Evolutionary conservation across 2,329 filamentous ascomycete species (phyloP), one percentile per base, ranked within the genome.

Genomic region (Ceratocystis albifundus): DNA sequence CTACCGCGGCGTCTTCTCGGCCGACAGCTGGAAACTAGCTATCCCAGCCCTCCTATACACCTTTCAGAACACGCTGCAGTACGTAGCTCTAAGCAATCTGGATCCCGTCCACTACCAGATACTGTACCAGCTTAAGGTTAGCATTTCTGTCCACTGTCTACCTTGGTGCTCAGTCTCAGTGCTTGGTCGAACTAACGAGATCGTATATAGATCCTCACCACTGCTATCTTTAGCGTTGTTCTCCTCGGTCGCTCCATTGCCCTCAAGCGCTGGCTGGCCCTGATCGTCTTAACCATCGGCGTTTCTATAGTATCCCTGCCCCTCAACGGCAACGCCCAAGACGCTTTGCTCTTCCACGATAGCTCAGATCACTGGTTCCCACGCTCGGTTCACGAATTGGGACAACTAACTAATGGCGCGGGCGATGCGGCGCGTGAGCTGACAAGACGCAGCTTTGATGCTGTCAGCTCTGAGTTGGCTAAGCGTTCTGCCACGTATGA

Each of bases 71-170:
- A 88, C 89, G n/a, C 78, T 97, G 65, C 90, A 96, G 74, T 99
- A 96, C 73, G 83, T 95, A 64, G 93, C 90, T 1, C 85, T 96
- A 10, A 90, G 89, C 69, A 96, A 97, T 71, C 76, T 97, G 71
- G 90, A 96, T 72, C 89, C 93, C 0, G 90, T 94, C 3, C 91
- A 93, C 65, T 97, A 96, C 73, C 92, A 96, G 75, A 87, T 96
- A 68, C 84, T 94, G 30, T 96, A 94, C 74, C 93, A 99, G 76
- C 80, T 97, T 67, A 96, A 96, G 80, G 83, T 84, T 72, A n/a
- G 75, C 68, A 17, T 30, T 17, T 20, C 10, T 8, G n/a, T 22
- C 12, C 12, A 20, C 48, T 15, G 17, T 25, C 4, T 45, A 32
- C 25, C 1, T 15, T 41, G 36, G 36, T 41, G 36, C 10, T 41